Percentiles rank a stretch among this genome's conserved stretches.
These are phyloP conservation scores for Leccinum griseonigrum DNA, from an alignment of 1,284 basidiomycete species.

Conservation along the genomic window DNA sequence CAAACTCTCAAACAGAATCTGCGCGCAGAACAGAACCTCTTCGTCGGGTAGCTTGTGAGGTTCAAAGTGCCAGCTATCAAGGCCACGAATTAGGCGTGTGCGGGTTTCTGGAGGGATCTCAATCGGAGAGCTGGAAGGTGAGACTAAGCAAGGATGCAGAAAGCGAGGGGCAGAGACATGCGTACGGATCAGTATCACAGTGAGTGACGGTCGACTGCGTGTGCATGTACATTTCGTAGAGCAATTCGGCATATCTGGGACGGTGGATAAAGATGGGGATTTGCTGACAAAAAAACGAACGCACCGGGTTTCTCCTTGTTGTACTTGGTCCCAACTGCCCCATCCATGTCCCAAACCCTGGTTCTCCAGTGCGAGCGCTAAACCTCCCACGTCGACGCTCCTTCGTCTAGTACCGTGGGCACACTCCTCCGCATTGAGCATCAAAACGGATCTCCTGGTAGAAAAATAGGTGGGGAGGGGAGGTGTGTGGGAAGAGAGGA, in stretches of 20 bases:
- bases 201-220: conserved; percentile 71
- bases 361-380: conserved; percentile 72
- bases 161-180: conserved; percentile 19
- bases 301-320: conserved; percentile 58
- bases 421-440: conserved; percentile 31
- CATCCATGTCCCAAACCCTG: conserved; percentile 68
- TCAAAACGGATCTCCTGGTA: conserved; percentile 1
- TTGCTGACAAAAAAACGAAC: conserved; percentile 26
- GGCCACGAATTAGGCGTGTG: conserved; percentile 56
- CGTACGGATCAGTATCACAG: conserved; percentile 45
- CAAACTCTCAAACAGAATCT: conserved; percentile 74
- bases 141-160: conserved; percentile 23
- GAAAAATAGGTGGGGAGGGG: background rate
- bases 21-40: conserved; percentile 77
- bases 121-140: conserved; percentile 32
- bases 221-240: conserved; percentile 80
- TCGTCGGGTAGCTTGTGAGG: conserved; percentile 78
- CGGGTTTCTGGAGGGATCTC: conserved; percentile 39
- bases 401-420: conserved; percentile 45
- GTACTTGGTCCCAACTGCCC: conserved; percentile 59
- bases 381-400: conserved; percentile 83
- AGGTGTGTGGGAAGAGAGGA: background rate
- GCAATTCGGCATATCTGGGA: conserved; percentile 67
- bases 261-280: conserved; percentile 9
- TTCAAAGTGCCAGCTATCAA: conserved; percentile 85